Evolutionary conservation across 179 eudicot genomes (phyloP).

Genomic region (Vitellaria paradoxa): DNA sequence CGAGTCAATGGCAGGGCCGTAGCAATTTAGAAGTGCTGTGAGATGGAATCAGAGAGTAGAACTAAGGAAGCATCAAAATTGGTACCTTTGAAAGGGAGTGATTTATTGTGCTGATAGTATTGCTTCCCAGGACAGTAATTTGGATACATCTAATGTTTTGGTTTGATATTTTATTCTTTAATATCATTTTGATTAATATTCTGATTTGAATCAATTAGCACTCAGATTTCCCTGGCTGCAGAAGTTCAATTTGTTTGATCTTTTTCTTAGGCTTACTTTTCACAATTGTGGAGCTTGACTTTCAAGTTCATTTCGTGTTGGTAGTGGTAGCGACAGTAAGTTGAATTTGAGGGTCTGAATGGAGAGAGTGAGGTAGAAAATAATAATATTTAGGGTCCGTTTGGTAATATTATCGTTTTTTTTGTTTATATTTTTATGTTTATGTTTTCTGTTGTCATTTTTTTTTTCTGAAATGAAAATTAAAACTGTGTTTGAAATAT

Average conservation of each 20-base stretch:
- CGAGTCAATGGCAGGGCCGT: not conserved
- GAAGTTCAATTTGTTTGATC: not conserved
- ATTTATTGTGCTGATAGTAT: not conserved
- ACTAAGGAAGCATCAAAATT: not conserved
- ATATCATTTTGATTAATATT: not conserved
- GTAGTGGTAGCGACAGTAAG: no score
- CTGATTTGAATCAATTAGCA: not conserved
- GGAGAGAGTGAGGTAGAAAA: no score
- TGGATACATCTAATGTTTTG: not conserved
- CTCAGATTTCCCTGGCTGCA: not conserved
- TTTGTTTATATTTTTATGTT: no score
- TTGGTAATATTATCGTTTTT: no score
- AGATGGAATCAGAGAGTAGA: not conserved
- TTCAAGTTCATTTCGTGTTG: not conserved
- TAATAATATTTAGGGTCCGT: no score
- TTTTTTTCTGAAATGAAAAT: no score
- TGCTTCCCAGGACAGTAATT: not conserved
- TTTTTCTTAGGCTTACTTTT: not conserved
- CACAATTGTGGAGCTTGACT: not conserved
- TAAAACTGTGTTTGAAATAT: no score
- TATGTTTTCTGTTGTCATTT: no score
- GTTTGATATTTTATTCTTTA: not conserved
- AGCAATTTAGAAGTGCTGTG: not conserved
- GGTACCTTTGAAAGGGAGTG: not conserved
- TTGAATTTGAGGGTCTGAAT: no score